Base-by-base conservation (phyloP, 495 filamentous ascomycete genomes). In the Talaromyces trachyspermus region DNA sequence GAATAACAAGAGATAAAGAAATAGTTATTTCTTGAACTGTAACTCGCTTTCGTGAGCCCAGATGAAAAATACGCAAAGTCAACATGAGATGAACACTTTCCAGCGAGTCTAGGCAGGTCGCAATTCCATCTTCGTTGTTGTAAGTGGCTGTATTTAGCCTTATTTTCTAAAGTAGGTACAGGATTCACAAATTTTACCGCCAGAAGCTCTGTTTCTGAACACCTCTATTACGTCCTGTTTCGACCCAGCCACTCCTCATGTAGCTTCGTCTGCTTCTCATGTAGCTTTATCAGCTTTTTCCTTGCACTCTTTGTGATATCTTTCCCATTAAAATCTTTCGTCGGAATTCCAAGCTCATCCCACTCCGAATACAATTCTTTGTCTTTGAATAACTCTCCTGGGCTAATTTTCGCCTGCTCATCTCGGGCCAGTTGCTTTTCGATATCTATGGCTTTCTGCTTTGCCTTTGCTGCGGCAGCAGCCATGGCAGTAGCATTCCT, bases 271-370 rank as follows among this genome's bases (percentile, higher is more conserved):
- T 96, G 91, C 62, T 70, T 80, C 59, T 95, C 87, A 87, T 86
- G 94, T 22, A 87, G 85, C 72, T 96, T 96, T 68, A 66, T 81
- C 36, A 96, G 61, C 76, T 88, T 94, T 77, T 96, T 98, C 26
- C 48, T 49, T 54, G 76, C 74, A 48, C 75, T 83, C 74, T 96
- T 98, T 20, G 87, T 74, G 22, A 97, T 68, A 58, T 94, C 88
- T 53, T 77, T 77, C 2, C 89, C 91, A 25, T 81, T 78, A 9
- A 72, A 74, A 60, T 88, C 78, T 63, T 78, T 85, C 4, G 77
- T 84, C 7, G 91, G 91, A 33, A 96, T 49, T 1, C 91, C 91
- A 11, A 95, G 81, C 2, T 73, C 81, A 67, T 96, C 89, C 89
- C 89, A 96, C 40, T 74, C 85, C 12, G 87, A 50, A 62, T 84